Evolutionary conservation across 176 grass and related monocot genomes (phyloP), one percentile per base, ranked within the genome.

Genomic region (Triticum dicoccoides): DNA sequence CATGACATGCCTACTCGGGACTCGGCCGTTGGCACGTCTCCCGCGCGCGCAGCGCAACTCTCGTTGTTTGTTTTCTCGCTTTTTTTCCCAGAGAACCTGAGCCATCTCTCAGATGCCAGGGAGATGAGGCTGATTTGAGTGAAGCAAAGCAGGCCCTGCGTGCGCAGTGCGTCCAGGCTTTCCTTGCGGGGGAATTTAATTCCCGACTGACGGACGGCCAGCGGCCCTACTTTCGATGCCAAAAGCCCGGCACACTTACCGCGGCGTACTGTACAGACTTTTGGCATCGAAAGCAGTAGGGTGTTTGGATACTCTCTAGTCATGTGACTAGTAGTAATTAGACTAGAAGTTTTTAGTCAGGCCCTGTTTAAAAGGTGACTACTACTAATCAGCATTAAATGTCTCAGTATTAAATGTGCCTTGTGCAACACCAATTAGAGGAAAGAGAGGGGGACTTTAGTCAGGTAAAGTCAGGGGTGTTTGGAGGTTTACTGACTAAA

Each of bases 201-300:
- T 81, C 12, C 1, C 7, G 12, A 3, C 37, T 5, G 85, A 5
- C 45, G 37, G 35, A 5, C 65, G 29, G 29, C 2, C 12, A 73
- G 61, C n/a, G 20, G 74, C 81, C 64, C 88, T 61, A 45, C 88
- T 89, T 89, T 89, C 85, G 34, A 89, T 86, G 78, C 2, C 4
- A 6, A 77, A 75, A 39, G 69, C 79, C 59, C 79, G 10, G 79
- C 71, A 68, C 86, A 61, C 70, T 68, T 66, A 59, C 86, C 67
- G 13, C 20, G 65, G 29, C 41, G 0, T 44, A 32, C 32, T 32
- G 25, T 25, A 25, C 25, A 25, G 25, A 25, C 25, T 25, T 25
- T 25, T 25, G 25, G 25, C 25, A 25, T 25, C 25, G 25, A 25
- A 25, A 25, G 25, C 25, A 25, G 25, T 25, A 25, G 25, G 25